Conservation (phyloP, 1,139 yeast species). For the Candida anutae region DNA sequence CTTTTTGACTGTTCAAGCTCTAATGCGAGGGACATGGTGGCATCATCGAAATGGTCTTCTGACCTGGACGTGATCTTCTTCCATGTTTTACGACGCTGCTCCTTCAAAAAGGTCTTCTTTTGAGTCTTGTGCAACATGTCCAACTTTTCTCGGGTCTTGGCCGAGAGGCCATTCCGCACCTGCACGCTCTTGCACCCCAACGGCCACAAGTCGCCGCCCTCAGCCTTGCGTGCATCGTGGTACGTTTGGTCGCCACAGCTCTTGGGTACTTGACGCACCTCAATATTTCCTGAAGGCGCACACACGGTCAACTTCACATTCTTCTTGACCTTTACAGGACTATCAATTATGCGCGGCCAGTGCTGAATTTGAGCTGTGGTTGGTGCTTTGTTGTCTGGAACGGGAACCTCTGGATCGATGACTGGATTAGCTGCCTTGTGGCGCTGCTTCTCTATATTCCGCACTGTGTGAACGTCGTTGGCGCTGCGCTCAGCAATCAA, state of each 20-base stretch:
- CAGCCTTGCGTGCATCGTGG: constrained; percentile 84
- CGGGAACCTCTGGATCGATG: too few relatives aligned
- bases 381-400: neutral
- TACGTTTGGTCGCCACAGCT: constrained; percentile 69
- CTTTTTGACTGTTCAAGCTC: constrained; percentile 26
- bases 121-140: constrained; percentile 32
- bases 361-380: constrained; percentile 16
- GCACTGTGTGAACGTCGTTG: constrained; percentile 25
- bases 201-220: constrained; percentile 87
- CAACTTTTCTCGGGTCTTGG: constrained; percentile 24
- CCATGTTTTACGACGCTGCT: constrained; percentile 34
- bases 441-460: constrained; percentile 27
- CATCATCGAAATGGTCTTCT: constrained; percentile 27
- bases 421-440: constrained; percentile 7
- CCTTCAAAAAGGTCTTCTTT: constrained; percentile 35
- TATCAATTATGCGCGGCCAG: constrained; percentile 70
- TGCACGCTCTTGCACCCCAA: constrained; percentile 62
- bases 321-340: constrained; percentile 73
- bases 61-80: constrained; percentile 29
- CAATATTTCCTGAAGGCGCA: constrained; percentile 69
- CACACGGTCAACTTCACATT: constrained; percentile 79
- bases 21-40: constrained; percentile 26
- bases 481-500: constrained; percentile 58
- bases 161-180: constrained; percentile 26
- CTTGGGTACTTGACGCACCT: constrained; percentile 82